Evolutionary conservation across 2,329 filamentous ascomycete species (phyloP), one percentile per base, ranked within the genome.

Genomic region (Rutstroemia sp.): DNA sequence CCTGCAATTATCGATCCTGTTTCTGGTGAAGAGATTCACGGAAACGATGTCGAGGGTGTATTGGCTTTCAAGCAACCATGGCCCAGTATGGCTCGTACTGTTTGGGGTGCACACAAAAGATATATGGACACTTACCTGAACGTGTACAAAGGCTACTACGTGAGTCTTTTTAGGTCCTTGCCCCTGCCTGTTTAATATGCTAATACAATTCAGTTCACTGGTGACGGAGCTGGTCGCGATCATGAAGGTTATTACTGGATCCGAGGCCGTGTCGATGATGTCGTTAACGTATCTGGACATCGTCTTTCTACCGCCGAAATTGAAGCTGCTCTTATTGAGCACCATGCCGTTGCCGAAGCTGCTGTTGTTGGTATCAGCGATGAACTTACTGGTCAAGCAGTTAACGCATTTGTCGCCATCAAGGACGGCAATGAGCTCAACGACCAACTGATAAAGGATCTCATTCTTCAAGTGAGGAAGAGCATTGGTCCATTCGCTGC

Each of bases 241-340:
- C 88, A 96, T 74, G 94, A 99, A 68, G 94, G 94, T 57, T 99
- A 96, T 79, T 99, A 97, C 83, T 99, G 94, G 94, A 99, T 99
- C 72, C 90, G 94, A 61, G 94, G 94, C 63, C 91, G 94, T 73
- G 94, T 99, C 53, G 94, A 99, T 70, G 94, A 99, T 68, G 94
- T 99, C 45, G 92, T 99, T 72, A 99, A 99, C 74, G 94, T 99
- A 61, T 94, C 88, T 66, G 94, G 94, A 27, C 94, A 99, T 74
- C 87, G 94, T 72, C 80, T 99, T 61, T 97, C 92, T 16, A 99
- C 94, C 9, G 92, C 94, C 38, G 94, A 99, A 74, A 99, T 99
- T 63, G 94, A 99, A 75, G 94, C 94, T 27, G 94, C 94, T 18
- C 84, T 99, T 49, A 86, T 99, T 64, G 92, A 97, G 78, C 92